A percentile compares a stretch with the other conserved stretches of the same genome.
These are phyloP conservation scores for Dysphania ambrosioides DNA, from an alignment of 148 eudicot genomes.

Conservation along the genomic window DNA sequence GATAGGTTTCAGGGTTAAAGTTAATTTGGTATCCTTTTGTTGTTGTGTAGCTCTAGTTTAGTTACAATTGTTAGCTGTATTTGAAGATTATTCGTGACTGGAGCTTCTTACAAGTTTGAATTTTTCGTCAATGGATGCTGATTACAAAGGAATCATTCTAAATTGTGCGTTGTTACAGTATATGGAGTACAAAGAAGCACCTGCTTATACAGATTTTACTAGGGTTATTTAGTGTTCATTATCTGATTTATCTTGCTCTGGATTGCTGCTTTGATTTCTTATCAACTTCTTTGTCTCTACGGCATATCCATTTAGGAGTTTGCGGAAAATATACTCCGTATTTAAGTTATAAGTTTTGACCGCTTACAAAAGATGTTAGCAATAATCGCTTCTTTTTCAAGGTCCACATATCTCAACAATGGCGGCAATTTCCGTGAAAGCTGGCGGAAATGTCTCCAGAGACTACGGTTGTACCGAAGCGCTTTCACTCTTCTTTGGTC, in stretches of 20 bases:
- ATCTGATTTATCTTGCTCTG: background rate
- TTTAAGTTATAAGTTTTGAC: too few relatives aligned
- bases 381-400: too few relatives aligned
- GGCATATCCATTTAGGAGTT: too few relatives aligned
- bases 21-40: background rate
- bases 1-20: conserved; percentile 8
- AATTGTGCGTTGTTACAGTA: background rate
- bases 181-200: background rate
- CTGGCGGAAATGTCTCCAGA: background rate
- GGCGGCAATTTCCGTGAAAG: conserved; percentile 28
- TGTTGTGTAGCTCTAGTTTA: background rate
- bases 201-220: background rate
- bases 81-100: background rate
- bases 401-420: conserved; percentile 10
- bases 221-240: too few relatives aligned
- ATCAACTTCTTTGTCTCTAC: background rate
- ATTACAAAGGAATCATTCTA: background rate
- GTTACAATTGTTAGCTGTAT: conserved; percentile 11
- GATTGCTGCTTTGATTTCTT: too few relatives aligned
- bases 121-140: conserved; percentile 4
- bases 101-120: background rate
- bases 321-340: too few relatives aligned
- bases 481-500: conserved; percentile 4
- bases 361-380: too few relatives aligned
- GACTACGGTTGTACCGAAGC: background rate